Conservation (phyloP, 2,329 filamentous ascomycete species). For the Fusarium liriodendri region DNA sequence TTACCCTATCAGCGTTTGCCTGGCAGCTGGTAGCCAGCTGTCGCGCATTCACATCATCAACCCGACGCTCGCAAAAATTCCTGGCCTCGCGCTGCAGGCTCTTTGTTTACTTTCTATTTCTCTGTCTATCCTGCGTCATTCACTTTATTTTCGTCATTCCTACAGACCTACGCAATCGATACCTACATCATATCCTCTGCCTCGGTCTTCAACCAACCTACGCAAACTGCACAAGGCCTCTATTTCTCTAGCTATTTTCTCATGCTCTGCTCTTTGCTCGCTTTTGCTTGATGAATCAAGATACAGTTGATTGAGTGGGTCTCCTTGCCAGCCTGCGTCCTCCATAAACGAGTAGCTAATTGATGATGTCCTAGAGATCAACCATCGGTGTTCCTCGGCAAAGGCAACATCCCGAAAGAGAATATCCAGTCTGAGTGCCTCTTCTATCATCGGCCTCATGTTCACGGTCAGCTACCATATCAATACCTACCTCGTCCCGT, state of each 20-base stretch:
- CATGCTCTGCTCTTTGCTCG: background rate
- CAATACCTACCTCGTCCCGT: background rate
- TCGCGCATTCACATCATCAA: slow-evolving; percentile 19
- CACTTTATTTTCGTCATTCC: background rate
- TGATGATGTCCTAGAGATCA: background rate
- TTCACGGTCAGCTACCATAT: background rate
- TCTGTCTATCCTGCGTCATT: background rate
- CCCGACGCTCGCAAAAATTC: background rate
- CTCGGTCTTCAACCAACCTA: background rate
- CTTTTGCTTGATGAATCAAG: background rate
- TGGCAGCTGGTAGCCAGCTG: slow-evolving; percentile 31
- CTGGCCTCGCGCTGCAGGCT: background rate
- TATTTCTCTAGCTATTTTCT: background rate
- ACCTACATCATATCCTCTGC: background rate
- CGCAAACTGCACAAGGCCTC: background rate
- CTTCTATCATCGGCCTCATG: background rate
- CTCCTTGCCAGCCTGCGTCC: background rate
- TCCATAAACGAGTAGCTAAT: background rate
- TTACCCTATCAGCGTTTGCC: slow-evolving; percentile 11
- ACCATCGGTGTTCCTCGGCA: background rate
- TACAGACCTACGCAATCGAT: background rate
- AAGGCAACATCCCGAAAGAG: background rate
- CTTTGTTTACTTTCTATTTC: slow-evolving; percentile 15
- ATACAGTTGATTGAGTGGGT: background rate
- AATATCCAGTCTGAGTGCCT: background rate